A percentile compares a stretch with the other conserved stretches of the same genome.
Evolutionary conservation across 257 asterid genomes (phyloP).

Genomic region (Solanum arcanum): DNA sequence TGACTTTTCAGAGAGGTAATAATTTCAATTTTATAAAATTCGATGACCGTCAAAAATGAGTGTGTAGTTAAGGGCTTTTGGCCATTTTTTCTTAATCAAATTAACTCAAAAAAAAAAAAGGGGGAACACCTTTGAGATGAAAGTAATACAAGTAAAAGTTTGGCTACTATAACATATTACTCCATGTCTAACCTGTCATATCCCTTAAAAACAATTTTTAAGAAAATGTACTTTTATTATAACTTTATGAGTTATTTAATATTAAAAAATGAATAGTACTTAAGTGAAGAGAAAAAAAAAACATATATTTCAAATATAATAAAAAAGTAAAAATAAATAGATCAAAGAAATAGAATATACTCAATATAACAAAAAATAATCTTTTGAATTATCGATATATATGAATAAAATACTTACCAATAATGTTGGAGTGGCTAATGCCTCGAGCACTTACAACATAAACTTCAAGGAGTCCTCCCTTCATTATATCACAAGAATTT

Average conservation of each 20-base stretch:
- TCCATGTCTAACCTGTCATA: not conserved
- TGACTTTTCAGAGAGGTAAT: too few species aligned
- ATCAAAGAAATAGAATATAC: not conserved
- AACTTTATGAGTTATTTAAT: not conserved
- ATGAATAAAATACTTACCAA: conserved; percentile 22
- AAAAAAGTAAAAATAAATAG: not conserved
- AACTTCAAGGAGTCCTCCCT: conserved; percentile 69
- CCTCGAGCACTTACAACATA: conserved; percentile 68
- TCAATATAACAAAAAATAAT: not conserved
- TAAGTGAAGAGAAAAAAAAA: too few species aligned
- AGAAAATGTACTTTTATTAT: too few species aligned
- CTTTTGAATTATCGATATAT: not conserved
- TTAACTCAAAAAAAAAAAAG: not conserved
- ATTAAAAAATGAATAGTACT: not conserved
- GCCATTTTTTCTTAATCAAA: not conserved
- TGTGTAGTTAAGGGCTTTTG: too few species aligned
- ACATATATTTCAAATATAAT: too few species aligned
- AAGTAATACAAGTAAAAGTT: not conserved
- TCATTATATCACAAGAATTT: conserved; percentile 13
- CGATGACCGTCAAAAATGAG: too few species aligned
- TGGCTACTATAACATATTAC: not conserved
- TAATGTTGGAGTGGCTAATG: conserved; percentile 15
- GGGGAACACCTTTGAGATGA: not conserved
- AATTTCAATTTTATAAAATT: too few species aligned
- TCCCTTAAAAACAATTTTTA: too few species aligned